Evolutionary conservation across 2,329 filamentous ascomycete genomes (phyloP), one percentile per base, ranked within the genome.

Genomic region (Xylariaceae sp.): DNA sequence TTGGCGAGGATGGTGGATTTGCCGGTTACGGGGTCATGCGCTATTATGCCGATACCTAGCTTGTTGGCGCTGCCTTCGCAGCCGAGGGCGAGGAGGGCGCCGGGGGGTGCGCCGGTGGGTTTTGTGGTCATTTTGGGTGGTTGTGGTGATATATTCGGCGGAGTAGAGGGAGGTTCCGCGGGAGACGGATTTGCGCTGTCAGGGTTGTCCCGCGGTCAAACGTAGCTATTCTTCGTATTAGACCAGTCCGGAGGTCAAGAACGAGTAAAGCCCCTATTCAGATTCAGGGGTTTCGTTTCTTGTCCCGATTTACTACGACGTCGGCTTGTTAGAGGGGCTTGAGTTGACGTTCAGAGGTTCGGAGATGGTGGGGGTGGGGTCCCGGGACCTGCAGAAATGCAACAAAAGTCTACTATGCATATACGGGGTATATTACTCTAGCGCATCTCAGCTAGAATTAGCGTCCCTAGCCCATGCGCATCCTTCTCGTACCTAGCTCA

Each of bases 51-150:
- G 60, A 97, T 88, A 66, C 93, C 94, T 55, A 99, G 86, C 77
- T 99, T 99, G 81, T 99, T 99, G 76, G 94, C 94, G 59, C 91
- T 96, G 74, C 94, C 93, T 80, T 99, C 94, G 72, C 80, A 83
- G 65, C 83, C 83, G 64, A 86, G 75, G 67, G 82, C 80, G 64
- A 84, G 79, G 70, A 80, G 59, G 77, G 74, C 2, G 2, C 58
- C 56, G 37, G 30, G 52, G 3, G 58, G 51, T 37, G 44, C 11
- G 35, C 35, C 34, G 15, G 57, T 15, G 23, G 37, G 5, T 8
- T 37, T 50, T 10, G 11, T 51, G 9, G 51, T 30, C 61, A 60
- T 63, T 39, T 55, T 52, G 55, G 18, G 30, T 49, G 51, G 13
- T 59, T 17, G 49, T 56, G 30, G 37, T 30, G 23, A 52, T 13